Conservation (phyloP, 2,329 filamentous ascomycete species). For the Pseudocercospora eumusae region DNA sequence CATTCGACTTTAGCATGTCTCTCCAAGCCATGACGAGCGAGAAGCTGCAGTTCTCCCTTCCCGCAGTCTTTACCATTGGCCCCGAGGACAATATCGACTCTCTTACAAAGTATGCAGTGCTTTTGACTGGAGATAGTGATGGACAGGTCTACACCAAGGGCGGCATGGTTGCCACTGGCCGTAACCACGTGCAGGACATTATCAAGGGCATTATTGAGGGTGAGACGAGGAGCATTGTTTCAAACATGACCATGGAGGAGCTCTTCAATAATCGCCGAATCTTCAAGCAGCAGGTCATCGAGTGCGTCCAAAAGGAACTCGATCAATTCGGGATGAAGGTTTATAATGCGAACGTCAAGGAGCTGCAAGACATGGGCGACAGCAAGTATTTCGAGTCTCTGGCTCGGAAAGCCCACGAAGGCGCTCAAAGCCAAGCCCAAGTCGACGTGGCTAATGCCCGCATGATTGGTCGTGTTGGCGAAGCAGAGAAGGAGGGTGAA, state of each 20-base stretch:
- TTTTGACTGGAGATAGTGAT: constrained; percentile 66
- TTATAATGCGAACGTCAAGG: constrained; percentile 78
- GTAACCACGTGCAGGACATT: constrained; percentile 76
- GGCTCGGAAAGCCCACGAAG: constrained; percentile 80
- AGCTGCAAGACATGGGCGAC: constrained; percentile 77
- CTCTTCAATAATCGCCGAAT: constrained; percentile 61
- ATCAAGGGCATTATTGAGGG: constrained; percentile 90
- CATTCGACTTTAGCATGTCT: constrained; percentile 79
- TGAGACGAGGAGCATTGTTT: constrained; percentile 79
- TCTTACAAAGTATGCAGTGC: constrained; percentile 75
- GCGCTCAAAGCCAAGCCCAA: constrained; percentile 76
- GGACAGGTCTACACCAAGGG: constrained; percentile 43
- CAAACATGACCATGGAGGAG: constrained; percentile 59
- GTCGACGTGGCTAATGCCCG: constrained; percentile 60
- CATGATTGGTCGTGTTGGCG: constrained; percentile 70
- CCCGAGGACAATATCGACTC: constrained; percentile 70
- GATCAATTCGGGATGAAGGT: constrained; percentile 71
- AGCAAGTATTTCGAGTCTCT: constrained; percentile 83
- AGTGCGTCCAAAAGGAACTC: constrained; percentile 73
- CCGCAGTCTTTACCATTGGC: constrained; percentile 83
- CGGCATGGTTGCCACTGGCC: constrained; percentile 46
- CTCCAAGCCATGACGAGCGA: constrained; percentile 87
- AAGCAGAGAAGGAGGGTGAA: constrained; percentile 74
- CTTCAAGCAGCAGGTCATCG: constrained; percentile 53
- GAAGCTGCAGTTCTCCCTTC: constrained; percentile 79